These are phyloP conservation scores for Aspergillus asperescens DNA, from an alignment of 495 filamentous ascomycete genomes.

Conservation along the genomic window DNA sequence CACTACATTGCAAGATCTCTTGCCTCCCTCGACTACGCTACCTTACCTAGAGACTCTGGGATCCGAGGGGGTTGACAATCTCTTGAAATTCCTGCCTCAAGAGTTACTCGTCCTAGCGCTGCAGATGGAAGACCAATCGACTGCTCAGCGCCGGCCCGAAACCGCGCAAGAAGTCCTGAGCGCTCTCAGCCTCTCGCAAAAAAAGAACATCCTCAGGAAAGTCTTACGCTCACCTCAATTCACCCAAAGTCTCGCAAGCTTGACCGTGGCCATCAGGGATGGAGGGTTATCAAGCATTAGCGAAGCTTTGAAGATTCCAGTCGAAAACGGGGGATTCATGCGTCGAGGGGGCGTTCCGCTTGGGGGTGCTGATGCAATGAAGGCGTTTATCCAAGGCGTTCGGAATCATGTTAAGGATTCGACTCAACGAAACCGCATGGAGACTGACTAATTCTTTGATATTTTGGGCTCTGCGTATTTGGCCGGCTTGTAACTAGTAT, in stretches of 20 bases:
- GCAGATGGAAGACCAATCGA: constrained; percentile 52
- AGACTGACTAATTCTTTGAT: constrained; percentile 38
- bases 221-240: constrained; percentile 92
- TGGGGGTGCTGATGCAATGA: constrained; percentile 83
- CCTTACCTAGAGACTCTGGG: constrained; percentile 66
- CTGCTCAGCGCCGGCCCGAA: constrained; percentile 60
- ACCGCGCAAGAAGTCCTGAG: constrained; percentile 63
- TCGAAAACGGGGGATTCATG: constrained; percentile 78
- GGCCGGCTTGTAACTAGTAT: constrained; percentile 3
- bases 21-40: constrained; percentile 69
- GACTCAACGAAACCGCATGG: constrained; percentile 38
- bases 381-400: constrained; percentile 84
- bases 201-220: constrained; percentile 71
- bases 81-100: constrained; percentile 72
- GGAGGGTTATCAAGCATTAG: constrained; percentile 88
- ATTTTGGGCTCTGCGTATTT: neutral
- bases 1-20: constrained; percentile 82
- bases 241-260: constrained; percentile 71
- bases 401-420: constrained; percentile 61
- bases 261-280: constrained; percentile 84
- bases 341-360: constrained; percentile 66
- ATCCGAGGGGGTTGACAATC: constrained; percentile 59
- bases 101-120: constrained; percentile 66
- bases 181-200: constrained; percentile 70
- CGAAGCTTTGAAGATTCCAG: constrained; percentile 71